Conservation (phyloP, 2,329 filamentous ascomycete genomes). For the Fusarium oxysporum region DNA sequence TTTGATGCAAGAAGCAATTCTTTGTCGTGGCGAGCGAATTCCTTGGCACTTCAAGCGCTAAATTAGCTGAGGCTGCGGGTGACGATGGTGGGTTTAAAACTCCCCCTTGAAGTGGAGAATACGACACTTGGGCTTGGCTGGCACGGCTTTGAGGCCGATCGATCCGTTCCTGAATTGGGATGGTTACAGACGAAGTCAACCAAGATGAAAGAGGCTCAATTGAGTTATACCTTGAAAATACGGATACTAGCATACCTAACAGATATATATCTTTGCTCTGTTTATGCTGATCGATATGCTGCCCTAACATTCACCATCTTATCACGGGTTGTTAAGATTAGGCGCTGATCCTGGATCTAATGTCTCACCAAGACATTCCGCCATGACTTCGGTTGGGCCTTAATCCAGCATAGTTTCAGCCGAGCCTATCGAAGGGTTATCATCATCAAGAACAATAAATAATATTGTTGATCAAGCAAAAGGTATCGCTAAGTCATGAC, state of each 20-base stretch:
- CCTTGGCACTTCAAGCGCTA: constrained; percentile 23
- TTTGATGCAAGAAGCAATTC: constrained; percentile 18
- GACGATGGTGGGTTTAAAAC: constrained; percentile 6
- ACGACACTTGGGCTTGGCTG: constrained; percentile 14
- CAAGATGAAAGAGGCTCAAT: background rate
- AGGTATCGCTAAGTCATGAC: constrained; percentile 10
- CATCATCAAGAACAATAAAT: background rate
- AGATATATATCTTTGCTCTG: background rate
- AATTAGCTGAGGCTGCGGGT: constrained; percentile 25
- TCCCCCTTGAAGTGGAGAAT: constrained; percentile 36
- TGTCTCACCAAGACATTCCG: constrained; percentile 28
- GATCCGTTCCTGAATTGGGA: constrained; percentile 20
- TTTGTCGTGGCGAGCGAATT: constrained; percentile 19
- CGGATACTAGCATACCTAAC: background rate
- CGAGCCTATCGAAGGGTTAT: constrained; percentile 1
- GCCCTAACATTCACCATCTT: background rate
- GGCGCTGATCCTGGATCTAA: constrained; percentile 9
- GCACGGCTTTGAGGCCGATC: constrained; percentile 29
- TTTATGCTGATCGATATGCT: background rate
- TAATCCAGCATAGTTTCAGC: constrained; percentile 15
- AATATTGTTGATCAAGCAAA: constrained; percentile 14
- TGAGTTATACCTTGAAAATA: background rate
- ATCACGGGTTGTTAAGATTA: background rate
- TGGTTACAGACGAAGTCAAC: background rate
- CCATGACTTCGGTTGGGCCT: constrained; percentile 11